These are phyloP conservation scores for Geranium rotundifolium DNA, from an alignment of 345 rosid genomes.

Conservation along the genomic window DNA sequence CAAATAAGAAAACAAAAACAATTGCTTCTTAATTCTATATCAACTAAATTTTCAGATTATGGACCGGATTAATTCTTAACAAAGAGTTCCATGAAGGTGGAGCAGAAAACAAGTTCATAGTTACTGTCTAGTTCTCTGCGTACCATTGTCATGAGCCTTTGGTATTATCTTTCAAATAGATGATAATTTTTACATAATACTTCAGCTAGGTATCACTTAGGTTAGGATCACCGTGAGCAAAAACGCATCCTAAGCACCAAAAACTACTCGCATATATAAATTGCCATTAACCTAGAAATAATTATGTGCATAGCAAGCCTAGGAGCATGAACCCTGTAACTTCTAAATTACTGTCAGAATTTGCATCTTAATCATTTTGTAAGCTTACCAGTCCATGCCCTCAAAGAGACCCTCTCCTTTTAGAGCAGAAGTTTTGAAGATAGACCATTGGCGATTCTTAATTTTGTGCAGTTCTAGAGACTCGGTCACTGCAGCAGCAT, in stretches of 20 bases:
- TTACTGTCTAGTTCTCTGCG: too few relatives aligned
- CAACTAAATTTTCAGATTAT: too few relatives aligned
- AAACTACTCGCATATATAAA: not conserved
- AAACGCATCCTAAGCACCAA: not conserved
- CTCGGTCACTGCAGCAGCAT: slow-evolving; percentile 57
- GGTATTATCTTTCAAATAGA: not conserved
- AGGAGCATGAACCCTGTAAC: too few relatives aligned
- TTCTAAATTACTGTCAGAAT: too few relatives aligned
- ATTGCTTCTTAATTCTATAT: too few relatives aligned
- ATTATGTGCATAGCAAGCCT: too few relatives aligned
- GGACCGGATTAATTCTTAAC: too few relatives aligned
- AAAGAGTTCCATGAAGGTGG: not conserved
- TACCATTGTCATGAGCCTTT: not conserved
- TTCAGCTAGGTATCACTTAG: not conserved
- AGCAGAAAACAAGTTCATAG: not conserved
- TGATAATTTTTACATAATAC: not conserved
- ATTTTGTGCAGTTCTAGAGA: slow-evolving; percentile 64
- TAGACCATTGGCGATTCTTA: slow-evolving; percentile 63
- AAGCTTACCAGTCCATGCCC: slow-evolving; percentile 63
- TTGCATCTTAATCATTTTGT: too few relatives aligned
- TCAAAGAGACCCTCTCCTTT: slow-evolving; percentile 72
- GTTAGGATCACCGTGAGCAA: too few relatives aligned
- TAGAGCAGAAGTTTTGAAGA: slow-evolving; percentile 58
- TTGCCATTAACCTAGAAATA: too few relatives aligned
- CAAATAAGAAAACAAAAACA: too few relatives aligned